Evolutionary conservation across 2,329 filamentous ascomycete species (phyloP).

Genomic region (Huntiella moniliformis): DNA sequence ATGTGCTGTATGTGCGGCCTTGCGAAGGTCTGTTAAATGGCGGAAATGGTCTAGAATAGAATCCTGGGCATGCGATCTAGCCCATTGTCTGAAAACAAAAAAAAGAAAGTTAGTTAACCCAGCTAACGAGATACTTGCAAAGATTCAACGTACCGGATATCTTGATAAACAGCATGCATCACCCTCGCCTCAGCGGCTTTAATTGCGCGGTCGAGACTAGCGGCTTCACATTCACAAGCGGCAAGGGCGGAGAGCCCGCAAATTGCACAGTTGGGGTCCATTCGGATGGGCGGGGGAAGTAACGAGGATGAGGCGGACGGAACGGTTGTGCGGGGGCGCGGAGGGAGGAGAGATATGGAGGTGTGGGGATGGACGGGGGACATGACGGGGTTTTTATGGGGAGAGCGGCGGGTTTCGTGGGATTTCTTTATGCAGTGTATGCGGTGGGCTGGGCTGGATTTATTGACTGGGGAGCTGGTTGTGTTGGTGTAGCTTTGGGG

Average conservation of each 20-base stretch:
- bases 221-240: slow-evolving; percentile 47
- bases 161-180: slow-evolving; percentile 42
- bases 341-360: slow-evolving; percentile 1
- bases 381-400: slow-evolving; percentile 19
- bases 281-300: slow-evolving; percentile 28
- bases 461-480: too few species aligned
- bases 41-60: slow-evolving; percentile 49
- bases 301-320: slow-evolving; percentile 11
- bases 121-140: too few species aligned
- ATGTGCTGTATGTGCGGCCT: slow-evolving; percentile 34
- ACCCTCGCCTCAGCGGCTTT: slow-evolving; percentile 43
- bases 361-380: slow-evolving; percentile 1
- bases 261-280: slow-evolving; percentile 53
- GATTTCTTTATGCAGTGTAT: neutral
- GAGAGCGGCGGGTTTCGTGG: neutral
- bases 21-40: slow-evolving; percentile 40
- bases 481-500: too few species aligned
- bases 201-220: slow-evolving; percentile 42
- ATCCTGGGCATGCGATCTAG: slow-evolving; percentile 45
- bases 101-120: too few species aligned
- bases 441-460: too few species aligned
- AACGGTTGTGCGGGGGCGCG: slow-evolving; percentile 2
- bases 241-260: slow-evolving; percentile 39
- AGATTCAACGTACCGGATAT: slow-evolving; percentile 41
- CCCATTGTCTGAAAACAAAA: too few species aligned